Conservation (phyloP, 2,329 filamentous ascomycete species). For the Nothophoma quercina region DNA sequence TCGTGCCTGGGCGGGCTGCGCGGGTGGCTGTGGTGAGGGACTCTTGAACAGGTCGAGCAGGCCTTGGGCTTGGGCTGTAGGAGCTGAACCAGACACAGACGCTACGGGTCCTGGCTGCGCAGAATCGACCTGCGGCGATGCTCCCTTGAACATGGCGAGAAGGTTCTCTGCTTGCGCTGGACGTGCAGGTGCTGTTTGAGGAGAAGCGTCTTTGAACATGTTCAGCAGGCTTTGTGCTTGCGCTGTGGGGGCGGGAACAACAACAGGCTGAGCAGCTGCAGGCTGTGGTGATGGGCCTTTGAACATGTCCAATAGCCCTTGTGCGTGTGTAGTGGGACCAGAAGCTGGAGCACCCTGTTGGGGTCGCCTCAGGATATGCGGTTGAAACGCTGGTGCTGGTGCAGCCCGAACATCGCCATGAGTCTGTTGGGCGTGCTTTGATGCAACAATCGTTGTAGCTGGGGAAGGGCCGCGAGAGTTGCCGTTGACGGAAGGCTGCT, state of each 20-base stretch:
- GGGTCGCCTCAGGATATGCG: slow-evolving; percentile 47
- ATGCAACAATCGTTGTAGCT: slow-evolving; percentile 12
- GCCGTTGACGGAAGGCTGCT: slow-evolving; percentile 28
- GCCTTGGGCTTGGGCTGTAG: slow-evolving; percentile 15
- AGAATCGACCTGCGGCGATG: slow-evolving; percentile 11
- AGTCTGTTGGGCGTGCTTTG: slow-evolving; percentile 13
- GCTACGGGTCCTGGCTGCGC: slow-evolving; percentile 3
- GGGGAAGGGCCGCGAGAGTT: slow-evolving; percentile 42
- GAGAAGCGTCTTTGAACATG: slow-evolving; percentile 25
- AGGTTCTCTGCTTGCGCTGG: slow-evolving; percentile 30
- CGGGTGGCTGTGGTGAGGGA: slow-evolving; percentile 11
- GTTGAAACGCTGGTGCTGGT: slow-evolving; percentile 39
- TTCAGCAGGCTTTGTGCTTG: slow-evolving; percentile 31
- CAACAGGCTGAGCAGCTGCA: background rate
- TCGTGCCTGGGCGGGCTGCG: background rate
- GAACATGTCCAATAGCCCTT: slow-evolving; percentile 30
- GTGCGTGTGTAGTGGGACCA: slow-evolving; percentile 24
- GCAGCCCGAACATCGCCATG: slow-evolving; percentile 11
- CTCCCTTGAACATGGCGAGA: slow-evolving; percentile 27
- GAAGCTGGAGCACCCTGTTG: slow-evolving; percentile 34
- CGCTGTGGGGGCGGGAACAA: slow-evolving; percentile 14
- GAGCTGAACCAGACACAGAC: slow-evolving; percentile 19
- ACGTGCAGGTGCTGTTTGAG: slow-evolving; percentile 15
- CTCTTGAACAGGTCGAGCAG: slow-evolving; percentile 19
- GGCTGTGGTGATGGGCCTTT: slow-evolving; percentile 22